Evolutionary conservation across 768 basidiomycete genomes (phyloP), one percentile per base, ranked within the genome.

Genomic region (Calocybe cyanea): DNA sequence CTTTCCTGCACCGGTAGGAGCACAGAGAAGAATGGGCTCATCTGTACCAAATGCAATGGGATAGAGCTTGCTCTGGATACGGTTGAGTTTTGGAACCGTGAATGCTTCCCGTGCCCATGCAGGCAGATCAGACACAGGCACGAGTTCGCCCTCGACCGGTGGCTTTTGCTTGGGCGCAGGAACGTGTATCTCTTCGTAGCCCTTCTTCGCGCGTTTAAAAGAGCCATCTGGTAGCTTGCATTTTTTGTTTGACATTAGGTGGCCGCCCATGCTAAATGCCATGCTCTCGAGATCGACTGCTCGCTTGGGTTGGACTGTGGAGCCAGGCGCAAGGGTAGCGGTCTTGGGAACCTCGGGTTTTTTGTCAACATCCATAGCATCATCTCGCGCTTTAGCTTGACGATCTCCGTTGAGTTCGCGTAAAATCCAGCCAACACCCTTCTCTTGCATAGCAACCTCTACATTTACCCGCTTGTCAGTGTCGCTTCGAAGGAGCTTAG

Each of bases 211-310:
- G 37, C 95, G 86, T 69, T 98, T 98, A 77, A 97, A 94, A 13
- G 93, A 96, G 3, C 96, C 96, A 32, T 96, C 92, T 0, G 96
- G 96, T 2, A 98, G 82, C 62, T 94, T 96, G 69, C 87, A 90
- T 69, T 97, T 97, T 68, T 97, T 97, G 72, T 98, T 97, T 13
- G 91, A 91, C 95, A 98, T 99, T 50, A 97, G 70, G 50, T 97
- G 94, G 0, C 91, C 93, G 18, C 94, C 96, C 57, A 97, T 93
- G 37, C 83, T 82, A 68, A 99, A 99, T n/a, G 90, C 85, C 85
- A 98, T 87, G 48, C 81, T 79, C 57, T 96, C 93, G 42, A 99
- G 73, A 62, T 98, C 96, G 28, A 99, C 77, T 0, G 79, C 84
- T 31, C 73, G 75, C 54, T 92, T 90, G 3, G 93, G 94, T 54